Percentiles rank a stretch among this genome's conserved stretches.
phyloP scores from a whole-genome alignment of 495 filamentous ascomycete species.

The Lasiosphaeria hispida region DNA sequence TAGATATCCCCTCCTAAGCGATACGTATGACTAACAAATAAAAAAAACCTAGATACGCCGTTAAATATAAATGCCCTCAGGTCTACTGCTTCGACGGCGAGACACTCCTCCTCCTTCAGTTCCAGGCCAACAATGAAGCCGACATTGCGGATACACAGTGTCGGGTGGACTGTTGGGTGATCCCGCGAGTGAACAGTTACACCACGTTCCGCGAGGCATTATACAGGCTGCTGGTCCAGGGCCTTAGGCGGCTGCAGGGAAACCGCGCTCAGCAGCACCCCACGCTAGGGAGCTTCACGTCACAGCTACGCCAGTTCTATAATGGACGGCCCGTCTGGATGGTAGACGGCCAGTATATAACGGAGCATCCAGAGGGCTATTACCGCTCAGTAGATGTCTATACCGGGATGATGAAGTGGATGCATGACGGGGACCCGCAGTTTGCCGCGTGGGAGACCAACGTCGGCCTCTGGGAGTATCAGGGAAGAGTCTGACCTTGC shows the following conservation, averaged over 20 bases:
- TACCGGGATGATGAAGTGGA: slow-evolving; percentile 9
- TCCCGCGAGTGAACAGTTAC: slow-evolving; percentile 1
- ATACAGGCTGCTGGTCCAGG: slow-evolving; percentile 19
- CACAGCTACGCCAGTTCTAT: slow-evolving; percentile 3
- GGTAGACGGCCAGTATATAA: too few relatives aligned
- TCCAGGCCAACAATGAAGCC: slow-evolving; percentile 10
- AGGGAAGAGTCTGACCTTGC: slow-evolving; percentile 10
- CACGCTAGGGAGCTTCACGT: background rate
- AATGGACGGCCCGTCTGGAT: slow-evolving; percentile 5
- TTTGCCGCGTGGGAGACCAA: slow-evolving; percentile 10
- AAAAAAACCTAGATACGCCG: slow-evolving; percentile 16
- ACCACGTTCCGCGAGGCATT: slow-evolving; percentile 17
- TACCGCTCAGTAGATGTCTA: slow-evolving; percentile 7
- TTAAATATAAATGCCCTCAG: slow-evolving; percentile 17
- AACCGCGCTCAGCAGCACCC: slow-evolving; percentile 2
- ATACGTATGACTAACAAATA: background rate
- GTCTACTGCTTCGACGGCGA: slow-evolving; percentile 19
- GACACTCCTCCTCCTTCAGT: slow-evolving; percentile 16
- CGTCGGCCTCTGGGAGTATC: slow-evolving; percentile 14
- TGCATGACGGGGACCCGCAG: slow-evolving; percentile 2
- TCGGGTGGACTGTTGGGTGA: slow-evolving; percentile 18
- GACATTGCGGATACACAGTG: slow-evolving; percentile 12
- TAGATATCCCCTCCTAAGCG: background rate
- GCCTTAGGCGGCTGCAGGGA: slow-evolving; percentile 10
- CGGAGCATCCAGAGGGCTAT: slow-evolving; percentile 2